Conservation (phyloP, 768 basidiomycete species). For the Naganishia vaughanmartiniae region DNA sequence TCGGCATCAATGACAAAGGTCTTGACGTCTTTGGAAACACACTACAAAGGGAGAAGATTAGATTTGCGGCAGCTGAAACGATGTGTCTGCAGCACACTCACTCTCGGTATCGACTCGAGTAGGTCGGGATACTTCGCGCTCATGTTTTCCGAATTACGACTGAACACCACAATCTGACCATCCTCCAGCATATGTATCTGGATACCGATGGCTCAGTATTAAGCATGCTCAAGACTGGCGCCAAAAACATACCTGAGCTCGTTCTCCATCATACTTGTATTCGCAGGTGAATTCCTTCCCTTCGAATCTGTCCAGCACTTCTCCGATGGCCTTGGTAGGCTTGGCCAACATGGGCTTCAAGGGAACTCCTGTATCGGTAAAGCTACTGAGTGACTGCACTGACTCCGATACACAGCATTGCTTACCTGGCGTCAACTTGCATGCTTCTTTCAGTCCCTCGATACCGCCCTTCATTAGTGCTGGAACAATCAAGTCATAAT, state of each 20-base stretch:
- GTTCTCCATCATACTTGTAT: slow-evolving; percentile 98
- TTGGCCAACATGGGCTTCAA: slow-evolving; percentile 99
- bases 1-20: slow-evolving; percentile 96
- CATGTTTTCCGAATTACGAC: slow-evolving; percentile 98
- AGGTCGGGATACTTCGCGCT: slow-evolving; percentile 98
- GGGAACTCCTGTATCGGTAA: slow-evolving; percentile 61
- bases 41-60: slow-evolving; percentile 57
- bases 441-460: slow-evolving; percentile 64
- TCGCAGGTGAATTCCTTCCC: slow-evolving; percentile 94
- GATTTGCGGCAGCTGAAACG: not conserved
- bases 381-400: not conserved
- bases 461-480: slow-evolving; percentile 78
- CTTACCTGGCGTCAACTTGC: slow-evolving; percentile 84
- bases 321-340: slow-evolving; percentile 96
- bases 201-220: not conserved
- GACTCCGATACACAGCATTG: not conserved
- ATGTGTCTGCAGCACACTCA: slow-evolving; percentile 50
- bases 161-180: slow-evolving; percentile 85
- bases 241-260: slow-evolving; percentile 68
- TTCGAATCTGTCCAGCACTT: slow-evolving; percentile 95
- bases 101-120: slow-evolving; percentile 85
- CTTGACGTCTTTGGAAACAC: slow-evolving; percentile 74
- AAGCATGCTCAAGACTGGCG: not conserved
- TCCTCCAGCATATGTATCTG: slow-evolving; percentile 79
- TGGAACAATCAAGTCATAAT: slow-evolving; percentile 87